A percentile compares a stretch with the other conserved stretches of the same genome.
phyloP scores from a whole-genome alignment of 2,329 filamentous ascomycete genomes.

The Nannizzia gypsea region DNA sequence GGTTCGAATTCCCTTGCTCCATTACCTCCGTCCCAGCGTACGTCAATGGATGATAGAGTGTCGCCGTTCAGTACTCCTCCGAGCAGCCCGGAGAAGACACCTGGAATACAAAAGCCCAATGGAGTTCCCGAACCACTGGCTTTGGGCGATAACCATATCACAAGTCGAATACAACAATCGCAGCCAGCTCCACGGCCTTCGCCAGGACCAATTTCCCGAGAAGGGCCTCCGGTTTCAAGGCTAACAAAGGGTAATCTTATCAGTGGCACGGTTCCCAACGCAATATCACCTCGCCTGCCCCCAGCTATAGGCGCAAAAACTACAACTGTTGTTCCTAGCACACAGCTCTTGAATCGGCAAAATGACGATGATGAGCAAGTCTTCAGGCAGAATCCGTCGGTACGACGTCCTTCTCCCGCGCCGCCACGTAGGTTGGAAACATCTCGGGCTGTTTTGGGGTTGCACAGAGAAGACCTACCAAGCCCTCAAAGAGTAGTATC shows the following conservation, averaged over 20 bases:
- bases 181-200: not conserved
- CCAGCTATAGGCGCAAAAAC: not conserved
- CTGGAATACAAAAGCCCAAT: not conserved
- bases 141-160: not conserved
- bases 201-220: not conserved
- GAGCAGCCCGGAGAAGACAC: constrained; percentile 51
- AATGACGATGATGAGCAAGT: not conserved
- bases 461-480: not conserved
- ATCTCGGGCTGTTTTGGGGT: not conserved
- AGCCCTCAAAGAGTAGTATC: not conserved
- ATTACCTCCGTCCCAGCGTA: constrained; percentile 14
- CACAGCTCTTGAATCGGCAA: not conserved
- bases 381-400: not conserved
- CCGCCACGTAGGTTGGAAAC: not conserved
- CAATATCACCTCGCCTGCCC: not conserved
- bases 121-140: not conserved
- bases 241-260: not conserved
- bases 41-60: constrained; percentile 35
- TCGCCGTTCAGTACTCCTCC: constrained; percentile 86
- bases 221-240: not conserved
- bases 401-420: not conserved
- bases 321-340: not conserved
- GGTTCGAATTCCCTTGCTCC: constrained; percentile 19
- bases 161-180: not conserved
- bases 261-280: not conserved